These are phyloP conservation scores for Globisporangium alternatum DNA, from an alignment of 352 stramenopile genomes.

Conservation along the genomic window DNA sequence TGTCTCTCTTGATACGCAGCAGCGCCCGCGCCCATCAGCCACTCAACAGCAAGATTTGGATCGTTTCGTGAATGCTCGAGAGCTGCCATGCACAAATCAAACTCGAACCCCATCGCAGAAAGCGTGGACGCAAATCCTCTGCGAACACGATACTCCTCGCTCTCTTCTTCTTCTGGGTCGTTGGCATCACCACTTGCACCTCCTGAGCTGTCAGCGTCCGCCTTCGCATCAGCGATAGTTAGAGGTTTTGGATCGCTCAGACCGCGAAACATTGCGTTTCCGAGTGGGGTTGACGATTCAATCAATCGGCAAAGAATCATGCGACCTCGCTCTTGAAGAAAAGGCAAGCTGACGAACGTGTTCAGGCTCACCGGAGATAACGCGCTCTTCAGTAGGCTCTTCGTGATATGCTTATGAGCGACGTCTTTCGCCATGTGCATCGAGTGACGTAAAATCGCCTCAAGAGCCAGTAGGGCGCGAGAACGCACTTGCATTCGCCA, in stretches of 20 bases:
- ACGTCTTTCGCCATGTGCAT: constrained; percentile 37
- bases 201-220: neutral
- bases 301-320: constrained; percentile 86
- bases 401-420: constrained; percentile 36
- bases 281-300: constrained; percentile 77
- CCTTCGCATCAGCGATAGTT: constrained; percentile 10
- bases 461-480: constrained; percentile 69
- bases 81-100: constrained; percentile 84
- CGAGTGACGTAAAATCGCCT: constrained; percentile 69
- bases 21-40: constrained; percentile 78
- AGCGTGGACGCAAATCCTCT: constrained; percentile 79
- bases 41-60: constrained; percentile 81
- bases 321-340: constrained; percentile 75
- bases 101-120: constrained; percentile 86
- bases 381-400: constrained; percentile 54
- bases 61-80: constrained; percentile 81
- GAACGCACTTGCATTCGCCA: constrained; percentile 87
- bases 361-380: constrained; percentile 62
- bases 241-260: constrained; percentile 55
- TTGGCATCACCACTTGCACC: constrained; percentile 26
- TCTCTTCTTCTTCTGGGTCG: constrained; percentile 72
- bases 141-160: constrained; percentile 62
- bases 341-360: constrained; percentile 70
- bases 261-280: constrained; percentile 72
- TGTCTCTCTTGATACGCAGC: constrained; percentile 72